Percentiles rank a stretch among this genome's conserved stretches.
These are phyloP conservation scores for Alliaria petiolata DNA, from an alignment of 345 rosid genomes.

Conservation along the genomic window DNA sequence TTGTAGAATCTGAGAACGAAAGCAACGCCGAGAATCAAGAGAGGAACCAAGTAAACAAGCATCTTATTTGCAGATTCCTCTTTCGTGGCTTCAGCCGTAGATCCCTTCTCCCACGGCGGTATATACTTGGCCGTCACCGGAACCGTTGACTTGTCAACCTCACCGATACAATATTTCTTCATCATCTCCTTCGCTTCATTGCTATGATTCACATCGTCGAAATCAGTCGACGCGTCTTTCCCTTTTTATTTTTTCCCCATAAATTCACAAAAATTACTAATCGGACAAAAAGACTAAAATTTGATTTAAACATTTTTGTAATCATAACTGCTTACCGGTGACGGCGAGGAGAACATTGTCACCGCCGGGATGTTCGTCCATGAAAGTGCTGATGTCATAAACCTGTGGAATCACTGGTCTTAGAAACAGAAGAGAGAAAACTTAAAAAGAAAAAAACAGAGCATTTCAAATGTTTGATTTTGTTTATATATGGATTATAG, in stretches of 20 bases:
- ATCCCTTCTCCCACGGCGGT: constrained; percentile 32
- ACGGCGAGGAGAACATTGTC: constrained; percentile 71
- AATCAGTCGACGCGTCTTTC: constrained; percentile 77
- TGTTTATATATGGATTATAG: neutral
- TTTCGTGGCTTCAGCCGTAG: constrained; percentile 25
- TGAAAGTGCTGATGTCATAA: constrained; percentile 69
- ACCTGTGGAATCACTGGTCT: constrained; percentile 40
- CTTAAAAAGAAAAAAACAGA: neutral
- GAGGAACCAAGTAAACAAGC: constrained; percentile 53
- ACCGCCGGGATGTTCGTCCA: constrained; percentile 91
- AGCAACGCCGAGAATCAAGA: constrained; percentile 64
- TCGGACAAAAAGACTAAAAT: no score
- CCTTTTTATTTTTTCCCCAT: constrained; percentile 30
- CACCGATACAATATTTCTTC: constrained; percentile 63
- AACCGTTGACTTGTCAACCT: constrained; percentile 50
- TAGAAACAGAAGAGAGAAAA: neutral
- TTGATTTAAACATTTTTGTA: no score
- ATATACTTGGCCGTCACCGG: constrained; percentile 39
- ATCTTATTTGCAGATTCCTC: constrained; percentile 34
- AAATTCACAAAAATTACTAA: neutral
- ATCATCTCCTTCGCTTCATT: constrained; percentile 54
- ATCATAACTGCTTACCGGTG: no score
- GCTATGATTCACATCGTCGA: constrained; percentile 73
- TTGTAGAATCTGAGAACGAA: constrained; percentile 46
- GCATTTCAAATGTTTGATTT: neutral